Evolutionary conservation across 2,329 filamentous ascomycete species (phyloP).

Genomic region (Aspergillus tanneri): DNA sequence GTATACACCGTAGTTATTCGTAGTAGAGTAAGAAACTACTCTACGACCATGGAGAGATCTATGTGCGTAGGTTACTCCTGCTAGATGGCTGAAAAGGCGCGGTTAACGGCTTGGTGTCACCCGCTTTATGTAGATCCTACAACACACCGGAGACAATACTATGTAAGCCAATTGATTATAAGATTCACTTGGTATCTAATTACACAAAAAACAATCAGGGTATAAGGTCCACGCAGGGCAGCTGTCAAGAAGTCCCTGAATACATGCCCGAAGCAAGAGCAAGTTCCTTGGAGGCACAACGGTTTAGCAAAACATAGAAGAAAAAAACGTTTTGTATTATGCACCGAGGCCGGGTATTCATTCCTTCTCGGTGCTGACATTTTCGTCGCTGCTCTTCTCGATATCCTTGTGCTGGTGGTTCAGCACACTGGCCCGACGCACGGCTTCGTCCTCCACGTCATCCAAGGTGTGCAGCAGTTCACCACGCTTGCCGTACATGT

Average conservation of each 20-base stretch:
- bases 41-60: too few relatives aligned
- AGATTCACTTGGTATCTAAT: background rate
- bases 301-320: background rate
- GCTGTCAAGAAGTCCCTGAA: background rate
- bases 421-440: constrained; percentile 33
- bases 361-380: constrained; percentile 11
- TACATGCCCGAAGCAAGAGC: background rate
- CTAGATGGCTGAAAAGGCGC: too few relatives aligned
- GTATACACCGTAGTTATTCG: too few relatives aligned
- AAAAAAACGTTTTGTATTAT: background rate
- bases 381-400: constrained; percentile 18
- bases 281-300: background rate
- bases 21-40: too few relatives aligned
- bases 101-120: too few relatives aligned
- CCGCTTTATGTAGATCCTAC: background rate
- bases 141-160: background rate
- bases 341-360: background rate
- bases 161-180: background rate
- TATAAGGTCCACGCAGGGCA: background rate
- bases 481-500: constrained; percentile 59
- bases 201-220: background rate
- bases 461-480: constrained; percentile 56
- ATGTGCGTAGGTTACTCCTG: too few relatives aligned
- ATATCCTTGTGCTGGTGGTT: constrained; percentile 20
- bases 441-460: constrained; percentile 43